phyloP scores from a whole-genome alignment of 345 rosid species.

The Eucalyptus albens region DNA sequence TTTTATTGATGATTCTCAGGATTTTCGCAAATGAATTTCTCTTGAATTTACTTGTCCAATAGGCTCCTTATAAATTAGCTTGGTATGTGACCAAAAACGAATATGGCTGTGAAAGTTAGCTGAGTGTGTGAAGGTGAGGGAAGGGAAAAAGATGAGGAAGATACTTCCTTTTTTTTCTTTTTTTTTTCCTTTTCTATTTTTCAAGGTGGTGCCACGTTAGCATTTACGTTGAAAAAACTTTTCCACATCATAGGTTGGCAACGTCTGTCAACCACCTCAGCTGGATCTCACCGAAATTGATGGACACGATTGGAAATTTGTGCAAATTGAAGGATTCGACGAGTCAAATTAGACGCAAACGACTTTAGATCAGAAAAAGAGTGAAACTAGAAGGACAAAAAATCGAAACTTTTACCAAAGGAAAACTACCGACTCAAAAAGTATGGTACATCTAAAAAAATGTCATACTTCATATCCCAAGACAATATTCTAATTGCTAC shows the following conservation, averaged over 20 bases:
- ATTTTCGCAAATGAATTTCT: background rate
- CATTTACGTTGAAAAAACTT: background rate
- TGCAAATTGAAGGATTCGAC: background rate
- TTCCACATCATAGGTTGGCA: background rate
- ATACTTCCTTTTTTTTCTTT: too few relatives aligned
- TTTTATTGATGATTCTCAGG: background rate
- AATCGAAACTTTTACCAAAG: background rate
- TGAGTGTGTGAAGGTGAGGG: background rate
- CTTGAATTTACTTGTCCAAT: background rate
- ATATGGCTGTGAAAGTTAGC: background rate
- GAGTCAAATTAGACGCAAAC: background rate
- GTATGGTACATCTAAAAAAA: background rate
- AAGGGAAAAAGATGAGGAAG: background rate
- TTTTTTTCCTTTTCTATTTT: background rate
- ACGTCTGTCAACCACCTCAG: background rate
- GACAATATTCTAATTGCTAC: background rate
- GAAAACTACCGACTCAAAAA: background rate
- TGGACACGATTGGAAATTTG: background rate
- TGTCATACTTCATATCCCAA: background rate
- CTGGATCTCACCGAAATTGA: background rate
- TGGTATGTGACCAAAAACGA: background rate
- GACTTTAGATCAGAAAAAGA: background rate
- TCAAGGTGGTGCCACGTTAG: background rate
- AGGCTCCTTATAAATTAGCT: background rate
- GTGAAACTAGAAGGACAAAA: fast-evolving